Conservation (phyloP, 164 flowering plant genomes). For the Macadamia integrifolia region DNA sequence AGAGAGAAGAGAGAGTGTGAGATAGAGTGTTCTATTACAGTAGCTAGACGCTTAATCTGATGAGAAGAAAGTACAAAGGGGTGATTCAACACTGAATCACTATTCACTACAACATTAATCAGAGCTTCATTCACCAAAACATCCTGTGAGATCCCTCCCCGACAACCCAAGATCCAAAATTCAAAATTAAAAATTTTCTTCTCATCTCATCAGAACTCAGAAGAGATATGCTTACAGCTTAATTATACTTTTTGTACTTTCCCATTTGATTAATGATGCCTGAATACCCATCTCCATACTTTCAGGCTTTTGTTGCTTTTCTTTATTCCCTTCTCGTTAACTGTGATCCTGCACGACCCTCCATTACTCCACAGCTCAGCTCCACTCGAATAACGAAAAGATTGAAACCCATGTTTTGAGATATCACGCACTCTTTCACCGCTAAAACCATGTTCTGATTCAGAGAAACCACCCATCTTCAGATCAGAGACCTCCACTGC, state of each 20-base stretch:
- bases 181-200: background rate
- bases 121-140: background rate
- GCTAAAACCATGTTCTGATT: slow-evolving; percentile 24
- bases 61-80: background rate
- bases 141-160: background rate
- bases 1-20: too few relatives aligned
- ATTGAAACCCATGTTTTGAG: slow-evolving; percentile 11
- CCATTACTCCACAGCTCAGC: slow-evolving; percentile 23
- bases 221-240: background rate
- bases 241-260: slow-evolving; percentile 16
- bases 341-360: slow-evolving; percentile 47
- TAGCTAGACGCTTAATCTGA: background rate
- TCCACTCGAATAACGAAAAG: slow-evolving; percentile 12
- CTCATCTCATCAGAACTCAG: background rate
- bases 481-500: slow-evolving; percentile 16
- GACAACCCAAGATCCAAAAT: background rate
- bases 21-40: background rate
- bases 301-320: slow-evolving; percentile 39
- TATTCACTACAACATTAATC: background rate
- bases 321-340: slow-evolving; percentile 34
- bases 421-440: slow-evolving; percentile 19
- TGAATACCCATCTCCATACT: slow-evolving; percentile 63
- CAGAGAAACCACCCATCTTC: slow-evolving; percentile 16
- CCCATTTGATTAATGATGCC: slow-evolving; percentile 24
- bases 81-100: background rate